These are phyloP conservation scores for Dichotomopilus funicola DNA, from an alignment of 2,329 filamentous ascomycete species.

Conservation along the genomic window DNA sequence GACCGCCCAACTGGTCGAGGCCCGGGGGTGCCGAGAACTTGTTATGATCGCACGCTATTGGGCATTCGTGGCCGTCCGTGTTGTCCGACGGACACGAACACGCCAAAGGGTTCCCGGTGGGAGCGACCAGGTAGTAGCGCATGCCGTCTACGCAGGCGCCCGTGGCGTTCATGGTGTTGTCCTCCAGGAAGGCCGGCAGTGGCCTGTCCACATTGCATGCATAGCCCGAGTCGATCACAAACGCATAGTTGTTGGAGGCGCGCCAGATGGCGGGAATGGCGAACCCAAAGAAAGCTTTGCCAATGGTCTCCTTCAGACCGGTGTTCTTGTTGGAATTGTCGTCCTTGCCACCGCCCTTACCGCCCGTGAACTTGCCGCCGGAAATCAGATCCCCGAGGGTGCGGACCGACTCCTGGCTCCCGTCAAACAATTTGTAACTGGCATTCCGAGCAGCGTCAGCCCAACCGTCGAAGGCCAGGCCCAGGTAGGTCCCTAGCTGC, in stretches of 20 bases:
- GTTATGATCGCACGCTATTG: not conserved
- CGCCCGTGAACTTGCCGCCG: conserved; percentile 27
- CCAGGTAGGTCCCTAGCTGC: conserved; percentile 26
- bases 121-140: conserved; percentile 29
- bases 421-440: conserved; percentile 24
- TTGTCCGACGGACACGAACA: not conserved
- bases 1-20: conserved; percentile 20
- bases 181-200: conserved; percentile 21
- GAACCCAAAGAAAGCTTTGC: conserved; percentile 27
- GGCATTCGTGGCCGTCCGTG: not conserved
- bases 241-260: conserved; percentile 23
- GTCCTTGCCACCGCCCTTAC: not conserved
- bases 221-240: conserved; percentile 30
- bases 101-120: conserved; percentile 21
- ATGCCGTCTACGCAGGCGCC: conserved; percentile 25
- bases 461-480: conserved; percentile 26
- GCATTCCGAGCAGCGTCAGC: conserved; percentile 11
- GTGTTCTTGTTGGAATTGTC: not conserved
- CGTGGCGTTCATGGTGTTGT: conserved; percentile 21
- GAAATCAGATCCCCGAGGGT: conserved; percentile 23
- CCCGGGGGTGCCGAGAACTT: conserved; percentile 28
- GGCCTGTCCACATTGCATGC: conserved; percentile 23
- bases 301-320: conserved; percentile 14
- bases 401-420: conserved; percentile 19
- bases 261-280: conserved; percentile 30